Evolutionary conservation across 2,329 filamentous ascomycete genomes (phyloP).

Genomic region (Colletotrichum orchidophilum): DNA sequence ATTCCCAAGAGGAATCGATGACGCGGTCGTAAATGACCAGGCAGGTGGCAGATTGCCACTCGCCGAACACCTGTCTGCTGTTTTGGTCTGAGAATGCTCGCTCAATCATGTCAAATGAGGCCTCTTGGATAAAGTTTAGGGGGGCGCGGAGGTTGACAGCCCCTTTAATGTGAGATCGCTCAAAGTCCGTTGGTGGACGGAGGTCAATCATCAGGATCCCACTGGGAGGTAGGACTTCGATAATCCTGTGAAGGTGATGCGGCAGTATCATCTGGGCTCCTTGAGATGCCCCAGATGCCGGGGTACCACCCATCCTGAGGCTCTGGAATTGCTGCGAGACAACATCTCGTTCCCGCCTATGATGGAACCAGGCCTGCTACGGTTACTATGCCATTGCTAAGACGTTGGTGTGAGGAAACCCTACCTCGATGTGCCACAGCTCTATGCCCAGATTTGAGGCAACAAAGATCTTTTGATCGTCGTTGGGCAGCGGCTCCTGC

Average conservation of each 20-base stretch:
- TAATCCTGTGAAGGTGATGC: conserved; percentile 58
- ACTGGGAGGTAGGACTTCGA: conserved; percentile 58
- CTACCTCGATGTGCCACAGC: conserved; percentile 58
- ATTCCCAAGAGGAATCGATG: conserved; percentile 60
- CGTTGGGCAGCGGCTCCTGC: conserved; percentile 56
- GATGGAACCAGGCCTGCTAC: conserved; percentile 61
- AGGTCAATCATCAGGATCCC: conserved; percentile 61
- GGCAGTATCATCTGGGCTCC: conserved; percentile 60
- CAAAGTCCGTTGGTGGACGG: conserved; percentile 56
- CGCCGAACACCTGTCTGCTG: conserved; percentile 55
- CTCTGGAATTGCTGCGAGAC: conserved; percentile 55
- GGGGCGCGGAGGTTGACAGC: conserved; percentile 63
- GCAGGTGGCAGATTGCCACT: conserved; percentile 57
- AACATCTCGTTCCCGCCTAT: conserved; percentile 59
- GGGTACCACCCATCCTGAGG: conserved; percentile 50
- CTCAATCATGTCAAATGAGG: conserved; percentile 61
- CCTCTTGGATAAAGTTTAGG: conserved; percentile 56
- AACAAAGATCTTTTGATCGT: conserved; percentile 61
- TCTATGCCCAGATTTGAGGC: conserved; percentile 65
- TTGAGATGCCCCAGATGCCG: conserved; percentile 41
- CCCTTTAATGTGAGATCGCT: conserved; percentile 60
- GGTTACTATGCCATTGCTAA: conserved; percentile 1
- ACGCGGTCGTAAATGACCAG: conserved; percentile 63
- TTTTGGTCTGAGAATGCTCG: conserved; percentile 59
- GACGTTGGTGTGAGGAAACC: conserved; percentile 20